A percentile compares a stretch with the other conserved stretches of the same genome.
These are phyloP conservation scores for Aspergillus caelatus DNA, from an alignment of 2,329 filamentous ascomycete species.

Conservation along the genomic window DNA sequence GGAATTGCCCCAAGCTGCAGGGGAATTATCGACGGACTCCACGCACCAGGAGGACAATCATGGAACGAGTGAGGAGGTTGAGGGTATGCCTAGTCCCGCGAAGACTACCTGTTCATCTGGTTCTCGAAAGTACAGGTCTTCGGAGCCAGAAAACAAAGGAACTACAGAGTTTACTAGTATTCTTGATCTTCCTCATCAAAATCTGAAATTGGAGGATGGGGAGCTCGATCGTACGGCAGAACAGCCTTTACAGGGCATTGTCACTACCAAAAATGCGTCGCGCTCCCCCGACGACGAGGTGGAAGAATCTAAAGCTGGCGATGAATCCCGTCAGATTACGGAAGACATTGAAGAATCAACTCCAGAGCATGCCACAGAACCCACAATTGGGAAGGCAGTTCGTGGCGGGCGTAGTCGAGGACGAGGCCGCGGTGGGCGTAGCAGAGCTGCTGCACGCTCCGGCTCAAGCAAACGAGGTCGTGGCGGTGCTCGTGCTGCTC, in stretches of 20 bases:
- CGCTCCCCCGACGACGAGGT: slow-evolving; percentile 21
- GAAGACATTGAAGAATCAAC: slow-evolving; percentile 27
- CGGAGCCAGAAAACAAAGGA: slow-evolving; percentile 23
- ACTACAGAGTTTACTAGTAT: slow-evolving; percentile 19
- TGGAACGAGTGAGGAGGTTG: slow-evolving; percentile 9
- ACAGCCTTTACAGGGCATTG: slow-evolving; percentile 27
- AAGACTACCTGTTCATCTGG: slow-evolving; percentile 20
- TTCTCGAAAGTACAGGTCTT: slow-evolving; percentile 31
- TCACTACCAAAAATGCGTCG: slow-evolving; percentile 22
- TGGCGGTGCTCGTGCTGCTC: slow-evolving; percentile 31
- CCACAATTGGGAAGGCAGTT: slow-evolving; percentile 24
- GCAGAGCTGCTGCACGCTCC: slow-evolving; percentile 29
- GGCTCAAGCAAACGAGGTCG: slow-evolving; percentile 28
- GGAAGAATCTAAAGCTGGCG: slow-evolving; percentile 15
- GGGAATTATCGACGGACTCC: slow-evolving; percentile 14
- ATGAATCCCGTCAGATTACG: slow-evolving; percentile 25
- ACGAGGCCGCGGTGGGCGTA: slow-evolving; percentile 39
- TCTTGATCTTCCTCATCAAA: slow-evolving; percentile 29
- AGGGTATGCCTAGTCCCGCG: slow-evolving; percentile 9
- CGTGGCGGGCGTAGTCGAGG: slow-evolving; percentile 36
- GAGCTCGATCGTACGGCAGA: slow-evolving; percentile 26
- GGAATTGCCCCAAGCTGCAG: slow-evolving; percentile 4
- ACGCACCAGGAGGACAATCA: slow-evolving; percentile 12
- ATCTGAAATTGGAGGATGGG: slow-evolving; percentile 34
- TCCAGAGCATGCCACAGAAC: slow-evolving; percentile 22